A percentile compares a stretch with the other conserved stretches of the same genome.
phyloP scores from a whole-genome alignment of 345 rosid genomes.

The Pelargonium nanum region DNA sequence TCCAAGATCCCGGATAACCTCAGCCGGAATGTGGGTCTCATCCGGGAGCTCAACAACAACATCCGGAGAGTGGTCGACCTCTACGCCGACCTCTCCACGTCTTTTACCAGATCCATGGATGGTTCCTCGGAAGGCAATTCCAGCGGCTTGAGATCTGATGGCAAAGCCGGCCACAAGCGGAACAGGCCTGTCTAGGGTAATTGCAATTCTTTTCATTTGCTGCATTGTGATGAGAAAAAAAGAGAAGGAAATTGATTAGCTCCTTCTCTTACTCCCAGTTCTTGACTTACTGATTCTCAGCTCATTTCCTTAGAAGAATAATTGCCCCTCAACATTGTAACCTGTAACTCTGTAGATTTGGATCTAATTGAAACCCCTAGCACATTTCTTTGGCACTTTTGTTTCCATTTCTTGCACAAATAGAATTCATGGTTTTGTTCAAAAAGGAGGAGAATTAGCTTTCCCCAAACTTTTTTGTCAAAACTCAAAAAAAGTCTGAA shows the following conservation, averaged over 20 bases:
- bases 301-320: constrained; percentile 1
- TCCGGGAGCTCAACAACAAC: constrained; percentile 73
- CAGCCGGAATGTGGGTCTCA: constrained; percentile 59
- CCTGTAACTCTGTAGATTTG: not conserved
- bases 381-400: not conserved
- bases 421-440: too few species aligned
- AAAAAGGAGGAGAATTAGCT: not conserved
- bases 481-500: too few species aligned
- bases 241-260: constrained; percentile 6
- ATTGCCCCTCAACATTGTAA: too few species aligned
- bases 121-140: constrained; percentile 47
- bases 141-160: constrained; percentile 42
- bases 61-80: constrained; percentile 60
- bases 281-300: constrained; percentile 22
- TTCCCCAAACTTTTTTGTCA: not conserved
- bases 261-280: constrained; percentile 14
- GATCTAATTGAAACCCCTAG: not conserved
- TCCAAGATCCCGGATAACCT: constrained; percentile 65
- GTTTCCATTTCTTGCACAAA: too few species aligned
- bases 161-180: constrained; percentile 41
- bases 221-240: constrained; percentile 19
- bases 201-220: constrained; percentile 2
- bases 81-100: constrained; percentile 55
- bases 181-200: constrained; percentile 33
- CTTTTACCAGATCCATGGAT: constrained; percentile 48